Percentiles rank a stretch among this genome's conserved stretches.
These are phyloP conservation scores for Penicillium sp. DNA, from an alignment of 2,329 filamentous ascomycete genomes.

Conservation along the genomic window DNA sequence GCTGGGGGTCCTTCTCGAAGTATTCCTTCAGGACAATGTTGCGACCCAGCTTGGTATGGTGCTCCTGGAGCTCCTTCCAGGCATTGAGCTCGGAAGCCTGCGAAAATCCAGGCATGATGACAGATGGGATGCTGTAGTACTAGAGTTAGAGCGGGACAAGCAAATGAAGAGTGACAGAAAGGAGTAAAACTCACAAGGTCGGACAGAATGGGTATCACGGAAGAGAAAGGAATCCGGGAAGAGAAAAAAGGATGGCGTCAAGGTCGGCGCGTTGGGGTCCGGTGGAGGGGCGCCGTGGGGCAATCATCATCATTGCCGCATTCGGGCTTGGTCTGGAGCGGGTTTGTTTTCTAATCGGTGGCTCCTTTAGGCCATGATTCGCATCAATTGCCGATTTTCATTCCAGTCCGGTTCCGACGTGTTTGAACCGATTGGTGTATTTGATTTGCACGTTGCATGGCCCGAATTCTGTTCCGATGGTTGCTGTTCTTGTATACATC, in stretches of 20 bases:
- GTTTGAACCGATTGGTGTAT: too few species aligned
- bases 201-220: background rate
- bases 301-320: slow-evolving; percentile 27
- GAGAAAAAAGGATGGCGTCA: slow-evolving; percentile 4
- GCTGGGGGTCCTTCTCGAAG: slow-evolving; percentile 79
- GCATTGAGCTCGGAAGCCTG: slow-evolving; percentile 79
- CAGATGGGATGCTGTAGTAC: slow-evolving; percentile 11
- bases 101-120: slow-evolving; percentile 43
- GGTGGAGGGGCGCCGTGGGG: slow-evolving; percentile 27
- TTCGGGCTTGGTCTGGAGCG: slow-evolving; percentile 14
- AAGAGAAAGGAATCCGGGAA: background rate
- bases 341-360: slow-evolving; percentile 10
- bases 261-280: slow-evolving; percentile 27
- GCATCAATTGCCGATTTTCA: slow-evolving; percentile 4
- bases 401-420: too few species aligned
- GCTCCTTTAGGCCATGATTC: background rate
- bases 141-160: background rate
- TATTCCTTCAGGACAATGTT: slow-evolving; percentile 88
- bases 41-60: slow-evolving; percentile 80
- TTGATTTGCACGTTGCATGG: too few species aligned
- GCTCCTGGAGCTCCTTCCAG: slow-evolving; percentile 86
- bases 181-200: slow-evolving; percentile 4
- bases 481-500: too few species aligned
- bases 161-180: slow-evolving; percentile 6
- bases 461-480: too few species aligned